Conservation (phyloP, 2,329 filamentous ascomycete genomes). For the Amauroascus niger region DNA sequence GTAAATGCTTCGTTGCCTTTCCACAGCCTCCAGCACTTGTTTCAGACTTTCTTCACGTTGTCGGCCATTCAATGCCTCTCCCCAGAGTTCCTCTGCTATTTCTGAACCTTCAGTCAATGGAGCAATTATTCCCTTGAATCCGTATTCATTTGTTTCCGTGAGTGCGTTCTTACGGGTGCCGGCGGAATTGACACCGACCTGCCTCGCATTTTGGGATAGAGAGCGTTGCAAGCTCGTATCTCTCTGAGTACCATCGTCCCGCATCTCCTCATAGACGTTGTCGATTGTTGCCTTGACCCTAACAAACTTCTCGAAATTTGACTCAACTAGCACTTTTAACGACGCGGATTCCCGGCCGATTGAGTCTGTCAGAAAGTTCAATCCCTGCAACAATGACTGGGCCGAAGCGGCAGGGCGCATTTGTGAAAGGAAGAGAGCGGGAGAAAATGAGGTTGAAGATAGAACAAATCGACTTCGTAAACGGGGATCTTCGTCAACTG, state of each 20-base stretch:
- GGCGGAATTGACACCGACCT: slow-evolving; percentile 27
- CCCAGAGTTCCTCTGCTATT: slow-evolving; percentile 96
- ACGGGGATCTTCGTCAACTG: slow-evolving; percentile 72
- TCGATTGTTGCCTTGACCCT: slow-evolving; percentile 96
- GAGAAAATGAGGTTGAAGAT: slow-evolving; percentile 91
- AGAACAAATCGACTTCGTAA: slow-evolving; percentile 86
- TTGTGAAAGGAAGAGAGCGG: slow-evolving; percentile 81
- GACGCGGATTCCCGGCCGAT: slow-evolving; percentile 98
- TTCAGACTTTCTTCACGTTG: slow-evolving; percentile 86
- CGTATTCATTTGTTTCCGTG: slow-evolving; percentile 85
- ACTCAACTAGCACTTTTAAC: slow-evolving; percentile 89
- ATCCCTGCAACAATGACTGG: slow-evolving; percentile 64
- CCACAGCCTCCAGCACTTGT: slow-evolving; percentile 62
- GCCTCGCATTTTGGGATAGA: slow-evolving; percentile 11
- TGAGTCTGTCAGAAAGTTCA: slow-evolving; percentile 77
- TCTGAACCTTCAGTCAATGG: slow-evolving; percentile 82
- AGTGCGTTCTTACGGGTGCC: slow-evolving; percentile 74
- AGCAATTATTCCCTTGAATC: slow-evolving; percentile 74
- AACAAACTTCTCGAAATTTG: slow-evolving; percentile 97
- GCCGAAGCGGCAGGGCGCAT: slow-evolving; percentile 82
- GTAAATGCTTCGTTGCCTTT: slow-evolving; percentile 70
- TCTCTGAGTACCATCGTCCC: slow-evolving; percentile 53
- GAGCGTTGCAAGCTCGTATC: slow-evolving; percentile 16
- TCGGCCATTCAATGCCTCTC: slow-evolving; percentile 78
- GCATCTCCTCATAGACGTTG: slow-evolving; percentile 97